Evolutionary conservation across 306 rosid species (phyloP).

Genomic region (Senna siamea): DNA sequence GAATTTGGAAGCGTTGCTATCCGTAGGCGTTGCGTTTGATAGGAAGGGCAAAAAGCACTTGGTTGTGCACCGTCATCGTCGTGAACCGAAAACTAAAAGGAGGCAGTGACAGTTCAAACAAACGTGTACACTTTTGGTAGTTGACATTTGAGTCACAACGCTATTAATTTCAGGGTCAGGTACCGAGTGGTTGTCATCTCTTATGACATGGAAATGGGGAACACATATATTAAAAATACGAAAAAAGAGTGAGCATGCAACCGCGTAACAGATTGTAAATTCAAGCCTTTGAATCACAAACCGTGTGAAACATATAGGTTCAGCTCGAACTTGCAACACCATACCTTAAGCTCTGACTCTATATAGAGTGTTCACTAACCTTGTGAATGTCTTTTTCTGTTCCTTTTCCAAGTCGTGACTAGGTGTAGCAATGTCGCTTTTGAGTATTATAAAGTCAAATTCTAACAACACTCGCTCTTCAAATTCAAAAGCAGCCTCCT

Average conservation of each 20-base stretch:
- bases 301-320: conserved; percentile 44
- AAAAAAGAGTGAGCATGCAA: not conserved
- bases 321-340: conserved; percentile 38
- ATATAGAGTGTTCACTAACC: too few relatives aligned
- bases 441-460: conserved; percentile 52
- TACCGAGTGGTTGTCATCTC: conserved; percentile 13
- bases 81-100: conserved; percentile 3
- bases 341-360: not conserved
- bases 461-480: conserved; percentile 35
- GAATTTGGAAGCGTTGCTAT: not conserved
- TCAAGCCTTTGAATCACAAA: conserved; percentile 41
- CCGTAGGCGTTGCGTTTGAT: not conserved
- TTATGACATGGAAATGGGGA: conserved; percentile 26
- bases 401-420: conserved; percentile 1
- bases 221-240: not conserved
- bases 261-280: conserved; percentile 39
- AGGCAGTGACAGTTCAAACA: conserved; percentile 41
- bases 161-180: conserved; percentile 25
- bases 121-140: conserved; percentile 21
- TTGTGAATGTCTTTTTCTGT: not conserved
- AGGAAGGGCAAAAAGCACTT: not conserved
- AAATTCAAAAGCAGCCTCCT: conserved; percentile 35
- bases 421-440: not conserved
- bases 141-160: not conserved
- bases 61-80: conserved; percentile 24